phyloP scores from a whole-genome alignment of 768 basidiomycete species.

The Leccinum rimulosum region DNA sequence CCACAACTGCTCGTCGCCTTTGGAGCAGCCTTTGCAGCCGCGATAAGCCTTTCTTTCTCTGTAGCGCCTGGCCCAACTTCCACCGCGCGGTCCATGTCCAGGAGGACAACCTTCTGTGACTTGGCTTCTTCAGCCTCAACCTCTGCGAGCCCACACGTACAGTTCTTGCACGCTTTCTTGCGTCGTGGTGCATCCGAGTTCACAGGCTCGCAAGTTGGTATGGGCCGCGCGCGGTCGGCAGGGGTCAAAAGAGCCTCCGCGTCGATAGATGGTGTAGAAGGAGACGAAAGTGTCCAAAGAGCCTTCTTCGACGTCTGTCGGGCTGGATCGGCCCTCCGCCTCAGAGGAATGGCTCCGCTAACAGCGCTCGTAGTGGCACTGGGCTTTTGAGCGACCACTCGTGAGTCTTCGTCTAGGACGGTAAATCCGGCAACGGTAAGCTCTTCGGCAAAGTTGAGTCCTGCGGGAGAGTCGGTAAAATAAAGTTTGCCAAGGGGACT shows the following conservation, averaged over 20 bases:
- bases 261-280: constrained; percentile 74
- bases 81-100: constrained; percentile 59
- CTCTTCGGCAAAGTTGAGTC: constrained; percentile 49
- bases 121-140: constrained; percentile 79
- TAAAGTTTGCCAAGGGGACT: constrained; percentile 68
- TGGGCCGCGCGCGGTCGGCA: constrained; percentile 77
- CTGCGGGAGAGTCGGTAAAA: constrained; percentile 51
- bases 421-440: constrained; percentile 67
- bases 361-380: constrained; percentile 38
- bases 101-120: constrained; percentile 59
- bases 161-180: constrained; percentile 94
- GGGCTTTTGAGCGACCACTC: constrained; percentile 72
- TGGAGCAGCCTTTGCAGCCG: constrained; percentile 67
- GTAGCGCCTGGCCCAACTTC: constrained; percentile 53
- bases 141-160: constrained; percentile 95
- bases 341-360: constrained; percentile 43
- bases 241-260: constrained; percentile 80
- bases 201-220: constrained; percentile 72
- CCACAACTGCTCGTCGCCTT: constrained; percentile 97
- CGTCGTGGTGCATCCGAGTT: constrained; percentile 50
- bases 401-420: constrained; percentile 46
- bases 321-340: constrained; percentile 48
- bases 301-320: constrained; percentile 82
- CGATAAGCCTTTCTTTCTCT: constrained; percentile 64
- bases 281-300: constrained; percentile 77